Evolutionary conservation across 345 rosid genomes (phyloP), one percentile per base, ranked within the genome.

Genomic region (Dipteronia dyeriana): DNA sequence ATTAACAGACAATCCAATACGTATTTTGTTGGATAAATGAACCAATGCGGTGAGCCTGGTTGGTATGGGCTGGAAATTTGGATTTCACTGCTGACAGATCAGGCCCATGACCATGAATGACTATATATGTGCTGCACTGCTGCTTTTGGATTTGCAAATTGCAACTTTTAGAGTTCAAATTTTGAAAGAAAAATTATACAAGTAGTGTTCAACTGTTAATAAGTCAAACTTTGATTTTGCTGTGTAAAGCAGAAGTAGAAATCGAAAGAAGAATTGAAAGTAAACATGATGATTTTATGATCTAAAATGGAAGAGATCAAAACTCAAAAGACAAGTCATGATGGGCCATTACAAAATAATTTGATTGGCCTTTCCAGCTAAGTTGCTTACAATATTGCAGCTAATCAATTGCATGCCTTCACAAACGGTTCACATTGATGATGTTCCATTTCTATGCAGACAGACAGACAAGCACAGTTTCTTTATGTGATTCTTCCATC

Each of bases 271-370:
- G 38, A 31, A 31, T 31, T 31, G 29, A 7, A 70, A 53, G 4
- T 38, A n/a, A 64, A 56, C 65, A 72, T 57, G 53, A 72, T 72
- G 23, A 72, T 72, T 6, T 68, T 19, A 57, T 72, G 75, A 31
- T 34, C 34, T 43, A 1, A 14, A 23, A 9, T 45, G 54, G 45
- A 47, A 23, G 1, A 25, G 5, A 34, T 6, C 8, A 41, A 54
- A 54, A 53, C 45, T 6, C 8, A 41, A 54, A 54, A 53, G 61
- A 11, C 17, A 66, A 65, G 12, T 7, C 74, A 68, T 10, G 1
- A 13, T 19, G 9, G 64, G 23, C 20, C 22, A 62, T 9, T 16
- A 23, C 56, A 41, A 65, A 34, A 39, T 66, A 9, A n/a, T 12
- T 63, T 5, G 1, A 29, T 26, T 68, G 72, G 16, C 10, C 20